Base-by-base conservation (phyloP, 164 flowering plant species). In the Brasenia schreberi region DNA sequence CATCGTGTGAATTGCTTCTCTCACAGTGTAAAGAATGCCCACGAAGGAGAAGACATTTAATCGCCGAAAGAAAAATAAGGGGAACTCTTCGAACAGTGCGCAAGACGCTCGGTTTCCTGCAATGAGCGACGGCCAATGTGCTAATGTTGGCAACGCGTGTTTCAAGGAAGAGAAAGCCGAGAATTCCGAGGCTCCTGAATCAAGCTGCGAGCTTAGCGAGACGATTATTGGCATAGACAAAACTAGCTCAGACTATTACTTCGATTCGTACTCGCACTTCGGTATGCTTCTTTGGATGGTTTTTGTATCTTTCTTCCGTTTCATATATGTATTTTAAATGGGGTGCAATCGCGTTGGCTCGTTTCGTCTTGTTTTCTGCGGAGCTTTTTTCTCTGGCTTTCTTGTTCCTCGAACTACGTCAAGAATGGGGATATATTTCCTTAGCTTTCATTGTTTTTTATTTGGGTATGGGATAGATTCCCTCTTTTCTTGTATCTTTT, bases 251-350 rank as follows among this genome's bases (percentile, higher is more conserved):
- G 99, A 95, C 67, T 95, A 95, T 70, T 95, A 95, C 86, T 95
- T 95, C 75, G 99, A 95, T 68, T 95, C 99, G n/a, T 95, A 95
- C 83, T 95, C 99, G 56, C 99, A 95, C 75, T 95, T 95, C 65
- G 97, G 99, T 93, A 83, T 17, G 9, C 53, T 39, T 23, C 65
- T 33, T 33, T 33, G 4, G 4, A 33, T 33, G 39, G 39, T 33
- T 33, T 33, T 33, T 33, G 39, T 33, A 33, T 33, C 39, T 33
- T 33, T 33, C 12, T 67, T 27, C 14, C 16, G 19, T 67, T 62
- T 42, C 18, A 64, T 18, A 18, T 33, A 53, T 49, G 10, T 49
- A 16, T 62, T 66, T 19, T 39, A 2, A 56, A 27, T 27, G 7
- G 12, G 5, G 12, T 53, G 14, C 23, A 33, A 33, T 61, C 3